Base-by-base conservation (phyloP, 495 filamentous ascomycete species). In the Daldinia bambusicola region DNA sequence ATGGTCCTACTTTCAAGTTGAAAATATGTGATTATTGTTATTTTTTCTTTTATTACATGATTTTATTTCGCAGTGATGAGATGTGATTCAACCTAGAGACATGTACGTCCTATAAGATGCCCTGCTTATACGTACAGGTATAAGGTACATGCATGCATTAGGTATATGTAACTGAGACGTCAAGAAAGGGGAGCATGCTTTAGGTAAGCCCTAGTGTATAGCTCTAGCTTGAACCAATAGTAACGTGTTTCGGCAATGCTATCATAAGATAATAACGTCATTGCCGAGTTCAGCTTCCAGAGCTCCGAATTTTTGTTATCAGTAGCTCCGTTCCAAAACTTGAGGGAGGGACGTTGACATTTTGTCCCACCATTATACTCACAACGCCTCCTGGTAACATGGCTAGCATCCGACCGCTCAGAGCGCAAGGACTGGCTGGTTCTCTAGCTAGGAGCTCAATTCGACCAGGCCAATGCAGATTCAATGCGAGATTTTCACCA, bases 271-370 rank as follows among this genome's bases (percentile, higher is more conserved):
- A 36, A 36, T 67, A 69, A 73, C 70, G 70, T 73, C 70, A 73
- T 73, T 69, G 53, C 70, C 70, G 70, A 63, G 61, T 22, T 41
- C 41, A 73, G 61, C 70, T 69, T 73, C 66, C 70, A 69, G 66
- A 69, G 66, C 66, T 63, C 70, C 70, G 66, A 69, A 58, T 6
- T 70, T 37, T 30, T 22, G 12, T 51, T 45, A 31, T 59, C 37
- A n/a, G 56, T 18, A 43, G 38, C 18, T 45, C 13, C 37, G 20
- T 60, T 60, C 22, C 38, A 8, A 30, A 60, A 60, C 10, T 32
- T 60, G 12, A 12, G 56, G 26, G 26, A 26, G 26, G 26, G 26
- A 60, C 12, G 20, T 60, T 18, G 16, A 32, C 32, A 36, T 41
- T 37, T 37, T 66, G 38, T 38, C 1, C 10, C 37, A 40, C 36